Evolutionary conservation across 2,329 filamentous ascomycete species (phyloP).

Genomic region (Alternaria solani): DNA sequence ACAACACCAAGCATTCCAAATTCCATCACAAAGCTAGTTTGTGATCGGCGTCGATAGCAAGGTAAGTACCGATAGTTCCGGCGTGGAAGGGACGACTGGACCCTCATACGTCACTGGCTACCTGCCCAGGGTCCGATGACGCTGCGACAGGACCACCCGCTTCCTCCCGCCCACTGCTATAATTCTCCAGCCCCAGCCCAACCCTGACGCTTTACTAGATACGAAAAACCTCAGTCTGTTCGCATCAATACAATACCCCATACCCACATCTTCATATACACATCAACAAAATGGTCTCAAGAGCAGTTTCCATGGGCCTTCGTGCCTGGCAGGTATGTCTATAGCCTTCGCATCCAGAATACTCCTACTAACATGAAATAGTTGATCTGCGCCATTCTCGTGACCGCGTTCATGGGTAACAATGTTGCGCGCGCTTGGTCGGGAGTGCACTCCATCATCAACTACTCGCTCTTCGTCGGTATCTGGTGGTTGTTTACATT

Average conservation of each 20-base stretch:
- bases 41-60: slow-evolving; percentile 17
- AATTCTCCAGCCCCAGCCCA: slow-evolving; percentile 15
- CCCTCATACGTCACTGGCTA: slow-evolving; percentile 10
- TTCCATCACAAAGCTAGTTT: not conserved
- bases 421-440: slow-evolving; percentile 63
- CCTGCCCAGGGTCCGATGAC: slow-evolving; percentile 35
- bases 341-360: not conserved
- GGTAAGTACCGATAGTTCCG: slow-evolving; percentile 21
- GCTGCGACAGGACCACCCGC: slow-evolving; percentile 24
- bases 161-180: slow-evolving; percentile 30
- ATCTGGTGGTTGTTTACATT: slow-evolving; percentile 71
- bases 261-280: slow-evolving; percentile 12
- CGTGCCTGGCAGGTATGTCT: slow-evolving; percentile 52
- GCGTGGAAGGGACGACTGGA: slow-evolving; percentile 13
- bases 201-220: slow-evolving; percentile 23
- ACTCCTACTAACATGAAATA: slow-evolving; percentile 37
- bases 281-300: slow-evolving; percentile 51
- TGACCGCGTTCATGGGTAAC: slow-evolving; percentile 69
- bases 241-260: slow-evolving; percentile 3
- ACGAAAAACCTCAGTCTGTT: slow-evolving; percentile 3
- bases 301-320: slow-evolving; percentile 51
- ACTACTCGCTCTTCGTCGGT: slow-evolving; percentile 73
- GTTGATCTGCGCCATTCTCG: slow-evolving; percentile 67
- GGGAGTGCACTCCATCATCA: slow-evolving; percentile 65
- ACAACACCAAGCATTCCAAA: not conserved